These are phyloP conservation scores for Boletus barrowsii DNA, from an alignment of 768 basidiomycete species.

Conservation along the genomic window DNA sequence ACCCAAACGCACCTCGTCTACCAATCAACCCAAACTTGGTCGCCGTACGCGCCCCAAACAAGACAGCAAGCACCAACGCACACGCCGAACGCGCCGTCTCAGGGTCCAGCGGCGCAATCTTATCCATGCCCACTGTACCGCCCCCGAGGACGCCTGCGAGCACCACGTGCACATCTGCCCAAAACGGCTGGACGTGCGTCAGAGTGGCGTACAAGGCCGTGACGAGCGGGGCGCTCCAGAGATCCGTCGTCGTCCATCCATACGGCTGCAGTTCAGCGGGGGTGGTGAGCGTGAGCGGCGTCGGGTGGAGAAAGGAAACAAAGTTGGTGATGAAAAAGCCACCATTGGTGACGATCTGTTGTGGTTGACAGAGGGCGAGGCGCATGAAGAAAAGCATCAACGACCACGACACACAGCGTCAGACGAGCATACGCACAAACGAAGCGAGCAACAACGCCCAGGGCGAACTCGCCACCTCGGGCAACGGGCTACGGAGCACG, in stretches of 20 bases:
- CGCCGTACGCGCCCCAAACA: conserved; percentile 64
- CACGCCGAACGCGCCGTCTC: conserved; percentile 71
- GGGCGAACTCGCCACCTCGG: conserved; percentile 59
- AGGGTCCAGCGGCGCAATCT: conserved; percentile 51
- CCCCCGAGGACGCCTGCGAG: conserved; percentile 46
- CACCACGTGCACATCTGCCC: conserved; percentile 56
- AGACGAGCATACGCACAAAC: conserved; percentile 44
- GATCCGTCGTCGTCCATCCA: conserved; percentile 82
- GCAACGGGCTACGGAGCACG: conserved; percentile 51
- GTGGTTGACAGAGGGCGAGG: no score
- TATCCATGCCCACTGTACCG: conserved; percentile 13
- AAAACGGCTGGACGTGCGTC: conserved; percentile 86
- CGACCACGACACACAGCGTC: neutral
- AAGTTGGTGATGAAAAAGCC: conserved; percentile 80
- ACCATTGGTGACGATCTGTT: conserved; percentile 69
- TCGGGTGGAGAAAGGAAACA: conserved; percentile 73
- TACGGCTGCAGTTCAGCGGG: conserved; percentile 78
- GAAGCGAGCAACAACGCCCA: conserved; percentile 76
- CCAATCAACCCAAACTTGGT: conserved; percentile 51
- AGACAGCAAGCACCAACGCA: conserved; percentile 54
- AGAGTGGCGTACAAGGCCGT: conserved; percentile 78
- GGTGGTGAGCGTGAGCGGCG: conserved; percentile 62
- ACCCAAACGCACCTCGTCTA: conserved; percentile 16
- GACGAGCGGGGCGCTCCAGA: conserved; percentile 80
- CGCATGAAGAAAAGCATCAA: neutral